Conservation (phyloP, 202 grass and related monocot genomes). For the Elaeis oleifera region DNA sequence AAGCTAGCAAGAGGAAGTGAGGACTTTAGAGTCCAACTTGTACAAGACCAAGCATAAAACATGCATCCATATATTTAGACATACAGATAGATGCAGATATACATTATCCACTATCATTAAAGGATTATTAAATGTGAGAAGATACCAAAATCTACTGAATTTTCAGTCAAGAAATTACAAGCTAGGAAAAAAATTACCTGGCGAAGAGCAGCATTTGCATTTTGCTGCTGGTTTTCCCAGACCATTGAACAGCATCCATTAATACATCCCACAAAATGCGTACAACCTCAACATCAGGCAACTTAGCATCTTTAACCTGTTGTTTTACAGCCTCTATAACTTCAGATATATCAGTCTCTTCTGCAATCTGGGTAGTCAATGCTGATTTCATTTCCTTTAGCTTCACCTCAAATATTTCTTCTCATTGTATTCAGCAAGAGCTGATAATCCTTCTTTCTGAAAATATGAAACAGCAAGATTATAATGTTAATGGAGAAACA, state of each 20-base stretch:
- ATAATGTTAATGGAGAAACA: not conserved
- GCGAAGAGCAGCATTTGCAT: conserved; percentile 11
- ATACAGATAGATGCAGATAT: not conserved
- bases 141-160: too few species aligned
- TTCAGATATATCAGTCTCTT: conserved; percentile 16
- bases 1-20: too few species aligned
- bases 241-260: conserved; percentile 18
- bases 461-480: not conserved
- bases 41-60: too few species aligned
- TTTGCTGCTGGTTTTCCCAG: conserved; percentile 17
- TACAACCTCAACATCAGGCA: conserved; percentile 8
- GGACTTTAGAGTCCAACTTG: too few species aligned
- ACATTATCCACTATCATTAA: not conserved
- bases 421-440: conserved; percentile 14
- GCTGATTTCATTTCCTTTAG: conserved; percentile 16
- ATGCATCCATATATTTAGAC: not conserved
- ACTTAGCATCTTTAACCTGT: conserved; percentile 3
- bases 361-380: conserved; percentile 7
- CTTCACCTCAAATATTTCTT: conserved; percentile 17
- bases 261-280: conserved; percentile 11
- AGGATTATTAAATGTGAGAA: not conserved
- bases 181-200: not conserved
- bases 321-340: conserved; percentile 10
- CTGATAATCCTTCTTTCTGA: conserved; percentile 4
- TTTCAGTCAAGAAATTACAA: too few species aligned